phyloP scores from a whole-genome alignment of 106 monocot species.

The Dactylorhiza incarnata region DNA sequence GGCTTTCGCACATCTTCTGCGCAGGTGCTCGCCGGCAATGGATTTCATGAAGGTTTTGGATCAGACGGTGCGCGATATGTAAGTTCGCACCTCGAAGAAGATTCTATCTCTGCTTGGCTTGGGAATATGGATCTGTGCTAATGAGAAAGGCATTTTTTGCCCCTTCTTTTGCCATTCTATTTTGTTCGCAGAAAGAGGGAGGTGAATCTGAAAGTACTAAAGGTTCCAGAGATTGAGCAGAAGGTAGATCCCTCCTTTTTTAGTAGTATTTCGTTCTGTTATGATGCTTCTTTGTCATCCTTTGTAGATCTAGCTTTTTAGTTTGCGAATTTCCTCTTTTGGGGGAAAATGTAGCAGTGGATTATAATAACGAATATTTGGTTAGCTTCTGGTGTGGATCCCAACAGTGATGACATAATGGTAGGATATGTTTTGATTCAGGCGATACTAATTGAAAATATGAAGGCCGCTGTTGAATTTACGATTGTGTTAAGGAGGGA shows the following conservation, averaged over 20 bases:
- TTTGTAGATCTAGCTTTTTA: background rate
- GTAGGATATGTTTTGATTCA: background rate
- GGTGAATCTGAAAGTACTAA: constrained; percentile 95
- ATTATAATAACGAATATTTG: background rate
- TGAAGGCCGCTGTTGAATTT: background rate
- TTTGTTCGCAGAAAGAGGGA: constrained; percentile 77
- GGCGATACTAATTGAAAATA: background rate
- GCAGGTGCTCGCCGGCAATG: constrained; percentile 26
- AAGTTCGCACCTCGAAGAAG: constrained; percentile 4
- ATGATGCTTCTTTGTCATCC: background rate
- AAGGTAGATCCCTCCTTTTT: constrained; percentile 42
- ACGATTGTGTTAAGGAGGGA: background rate
- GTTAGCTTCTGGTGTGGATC: background rate
- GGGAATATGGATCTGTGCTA: background rate
- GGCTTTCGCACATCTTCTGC: background rate
- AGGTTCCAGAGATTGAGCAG: constrained; percentile 96
- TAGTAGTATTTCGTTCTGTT: background rate
- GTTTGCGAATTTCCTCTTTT: background rate
- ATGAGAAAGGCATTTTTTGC: background rate
- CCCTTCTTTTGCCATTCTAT: background rate
- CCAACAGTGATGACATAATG: background rate
- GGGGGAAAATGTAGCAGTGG: too few species aligned
- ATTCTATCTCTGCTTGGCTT: background rate
- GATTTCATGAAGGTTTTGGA: constrained; percentile 97
- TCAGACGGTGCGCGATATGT: constrained; percentile 93